Conservation (phyloP, 129 eudicot species). For the Logfia minima region DNA sequence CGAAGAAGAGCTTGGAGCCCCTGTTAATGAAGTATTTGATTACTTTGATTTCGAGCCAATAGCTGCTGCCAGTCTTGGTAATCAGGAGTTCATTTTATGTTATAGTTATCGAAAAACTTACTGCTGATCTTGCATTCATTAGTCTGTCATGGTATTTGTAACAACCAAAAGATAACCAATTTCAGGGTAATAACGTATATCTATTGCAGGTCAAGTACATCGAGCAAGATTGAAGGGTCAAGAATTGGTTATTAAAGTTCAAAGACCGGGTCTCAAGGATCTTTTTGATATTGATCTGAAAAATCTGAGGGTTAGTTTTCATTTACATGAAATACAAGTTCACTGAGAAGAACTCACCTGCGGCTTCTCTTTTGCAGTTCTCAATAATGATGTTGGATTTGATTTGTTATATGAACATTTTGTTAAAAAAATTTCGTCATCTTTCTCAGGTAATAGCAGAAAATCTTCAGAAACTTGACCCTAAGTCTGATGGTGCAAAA, state of each 20-base stretch:
- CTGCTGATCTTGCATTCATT: slow-evolving; percentile 12
- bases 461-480: slow-evolving; percentile 96
- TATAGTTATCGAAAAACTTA: slow-evolving; percentile 2
- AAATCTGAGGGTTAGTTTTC: slow-evolving; percentile 77
- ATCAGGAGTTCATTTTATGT: slow-evolving; percentile 12
- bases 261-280: slow-evolving; percentile 96
- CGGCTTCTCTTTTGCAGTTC: background rate
- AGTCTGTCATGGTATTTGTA: slow-evolving; percentile 5
- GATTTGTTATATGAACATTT: background rate
- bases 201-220: slow-evolving; percentile 92
- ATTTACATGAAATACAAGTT: background rate
- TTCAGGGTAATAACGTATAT: slow-evolving; percentile 10
- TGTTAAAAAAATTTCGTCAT: background rate
- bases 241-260: slow-evolving; percentile 90
- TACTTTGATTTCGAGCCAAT: slow-evolving; percentile 88
- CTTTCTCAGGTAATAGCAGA: slow-evolving; percentile 81
- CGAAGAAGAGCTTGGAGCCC: slow-evolving; percentile 91
- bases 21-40: slow-evolving; percentile 72
- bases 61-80: slow-evolving; percentile 99
- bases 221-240: slow-evolving; percentile 87
- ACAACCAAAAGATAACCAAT: slow-evolving; percentile 15
- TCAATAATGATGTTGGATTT: background rate
- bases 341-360: background rate
- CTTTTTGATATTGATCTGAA: slow-evolving; percentile 96
- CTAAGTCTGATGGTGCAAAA: slow-evolving; percentile 98